A percentile compares a stretch with the other conserved stretches of the same genome.
phyloP scores from a whole-genome alignment of 305 asterid genomes.

The Coffea humblotiana region DNA sequence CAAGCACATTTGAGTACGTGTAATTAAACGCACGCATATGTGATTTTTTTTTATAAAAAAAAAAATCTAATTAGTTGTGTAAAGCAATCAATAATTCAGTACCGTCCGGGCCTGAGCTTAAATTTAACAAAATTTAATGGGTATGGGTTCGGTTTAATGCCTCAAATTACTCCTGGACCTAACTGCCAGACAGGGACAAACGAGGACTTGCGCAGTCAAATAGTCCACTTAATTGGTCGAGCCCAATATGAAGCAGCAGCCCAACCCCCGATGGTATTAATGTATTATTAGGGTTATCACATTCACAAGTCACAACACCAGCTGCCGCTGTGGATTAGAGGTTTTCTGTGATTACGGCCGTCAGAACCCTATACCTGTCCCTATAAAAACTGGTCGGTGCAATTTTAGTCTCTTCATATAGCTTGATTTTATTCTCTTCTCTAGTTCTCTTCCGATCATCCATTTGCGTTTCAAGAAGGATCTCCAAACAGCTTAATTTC shows the following conservation, averaged over 20 bases:
- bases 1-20: too few species aligned
- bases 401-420: neutral
- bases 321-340: constrained; percentile 11
- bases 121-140: too few species aligned
- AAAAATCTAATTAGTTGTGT: too few species aligned
- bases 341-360: neutral
- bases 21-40: too few species aligned
- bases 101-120: too few species aligned
- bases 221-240: neutral
- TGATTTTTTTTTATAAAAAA: too few species aligned
- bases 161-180: too few species aligned
- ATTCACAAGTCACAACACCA: neutral
- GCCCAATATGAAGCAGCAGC: neutral
- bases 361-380: neutral
- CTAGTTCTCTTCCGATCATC: neutral
- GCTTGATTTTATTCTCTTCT: too few species aligned
- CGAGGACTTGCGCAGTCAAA: too few species aligned
- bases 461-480: neutral
- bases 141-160: too few species aligned
- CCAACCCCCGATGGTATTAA: neutral
- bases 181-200: too few species aligned
- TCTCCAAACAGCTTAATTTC: neutral
- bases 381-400: neutral
- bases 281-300: constrained; percentile 7
- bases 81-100: too few species aligned